phyloP scores from a whole-genome alignment of 352 stramenopile genomes.

The Globisporangium okanoganense region DNA sequence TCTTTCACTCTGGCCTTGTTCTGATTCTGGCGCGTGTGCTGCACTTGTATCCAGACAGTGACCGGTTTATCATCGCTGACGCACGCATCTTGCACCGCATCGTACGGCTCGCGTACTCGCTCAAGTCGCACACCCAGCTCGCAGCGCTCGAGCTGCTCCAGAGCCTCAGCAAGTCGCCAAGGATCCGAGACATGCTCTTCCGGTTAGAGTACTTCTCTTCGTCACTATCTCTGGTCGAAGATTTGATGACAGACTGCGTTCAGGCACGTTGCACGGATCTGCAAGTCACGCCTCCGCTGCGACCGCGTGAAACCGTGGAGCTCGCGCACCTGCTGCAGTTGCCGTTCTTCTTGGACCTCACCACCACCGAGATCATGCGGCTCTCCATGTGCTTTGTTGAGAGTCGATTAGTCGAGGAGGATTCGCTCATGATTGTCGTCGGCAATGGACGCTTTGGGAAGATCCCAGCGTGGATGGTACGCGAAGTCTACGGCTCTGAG shows the following conservation, averaged over 20 bases:
- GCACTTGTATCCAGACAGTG: background rate
- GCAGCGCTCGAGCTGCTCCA: slow-evolving; percentile 23
- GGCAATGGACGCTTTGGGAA: slow-evolving; percentile 9
- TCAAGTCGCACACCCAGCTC: slow-evolving; percentile 20
- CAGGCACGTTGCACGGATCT: background rate
- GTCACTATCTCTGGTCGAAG: slow-evolving; percentile 1
- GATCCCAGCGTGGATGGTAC: slow-evolving; percentile 9
- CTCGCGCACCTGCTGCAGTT: slow-evolving; percentile 23
- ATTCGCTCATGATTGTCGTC: slow-evolving; percentile 13
- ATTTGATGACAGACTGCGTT: background rate
- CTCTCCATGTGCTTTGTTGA: slow-evolving; percentile 24
- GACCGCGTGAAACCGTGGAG: slow-evolving; percentile 13
- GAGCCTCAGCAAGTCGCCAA: slow-evolving; percentile 6
- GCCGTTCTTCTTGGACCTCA: slow-evolving; percentile 28
- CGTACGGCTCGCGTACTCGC: slow-evolving; percentile 21
- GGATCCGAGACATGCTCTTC: slow-evolving; percentile 9
- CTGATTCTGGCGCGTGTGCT: background rate
- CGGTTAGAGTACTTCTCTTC: slow-evolving; percentile 12
- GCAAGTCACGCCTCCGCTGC: slow-evolving; percentile 14
- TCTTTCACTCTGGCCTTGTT: background rate
- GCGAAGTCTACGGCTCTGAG: background rate
- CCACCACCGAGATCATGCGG: slow-evolving; percentile 21
- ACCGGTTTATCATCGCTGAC: slow-evolving; percentile 6
- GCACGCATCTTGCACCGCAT: slow-evolving; percentile 23
- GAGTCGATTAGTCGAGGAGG: slow-evolving; percentile 13